A percentile compares a stretch with the other conserved stretches of the same genome.
phyloP scores from a whole-genome alignment of 257 asterid species.

The Solanum arcanum region DNA sequence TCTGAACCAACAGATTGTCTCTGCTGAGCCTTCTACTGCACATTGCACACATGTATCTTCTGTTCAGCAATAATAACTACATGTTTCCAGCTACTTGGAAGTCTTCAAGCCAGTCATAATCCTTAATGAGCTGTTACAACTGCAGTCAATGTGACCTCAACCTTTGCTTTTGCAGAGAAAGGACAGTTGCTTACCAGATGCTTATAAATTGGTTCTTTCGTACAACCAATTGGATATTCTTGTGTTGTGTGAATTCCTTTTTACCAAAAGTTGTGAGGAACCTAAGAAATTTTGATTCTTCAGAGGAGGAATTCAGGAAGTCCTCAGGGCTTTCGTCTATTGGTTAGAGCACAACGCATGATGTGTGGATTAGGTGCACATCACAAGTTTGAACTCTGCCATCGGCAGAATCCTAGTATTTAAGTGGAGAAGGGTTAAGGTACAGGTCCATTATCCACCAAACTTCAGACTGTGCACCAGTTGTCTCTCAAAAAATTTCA shows the following conservation, averaged over 20 bases:
- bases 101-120: neutral
- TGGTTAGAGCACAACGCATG: neutral
- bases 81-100: neutral
- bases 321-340: neutral
- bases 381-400: neutral
- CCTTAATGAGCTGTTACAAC: neutral
- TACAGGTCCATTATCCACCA: neutral
- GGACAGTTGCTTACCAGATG: neutral
- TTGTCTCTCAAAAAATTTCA: neutral
- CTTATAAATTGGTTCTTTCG: neutral
- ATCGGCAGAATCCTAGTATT: neutral
- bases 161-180: neutral
- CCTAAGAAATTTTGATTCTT: neutral
- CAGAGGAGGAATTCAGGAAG: neutral
- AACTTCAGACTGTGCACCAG: neutral
- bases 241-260: neutral
- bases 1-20: neutral
- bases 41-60: neutral
- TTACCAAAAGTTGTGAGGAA: neutral
- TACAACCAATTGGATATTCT: neutral
- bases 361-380: neutral
- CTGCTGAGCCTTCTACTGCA: neutral
- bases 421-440: neutral
- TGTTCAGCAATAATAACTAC: neutral
- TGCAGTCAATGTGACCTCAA: neutral